These are phyloP conservation scores for Capsicum pubescens DNA, from an alignment of 257 asterid species.

Conservation along the genomic window DNA sequence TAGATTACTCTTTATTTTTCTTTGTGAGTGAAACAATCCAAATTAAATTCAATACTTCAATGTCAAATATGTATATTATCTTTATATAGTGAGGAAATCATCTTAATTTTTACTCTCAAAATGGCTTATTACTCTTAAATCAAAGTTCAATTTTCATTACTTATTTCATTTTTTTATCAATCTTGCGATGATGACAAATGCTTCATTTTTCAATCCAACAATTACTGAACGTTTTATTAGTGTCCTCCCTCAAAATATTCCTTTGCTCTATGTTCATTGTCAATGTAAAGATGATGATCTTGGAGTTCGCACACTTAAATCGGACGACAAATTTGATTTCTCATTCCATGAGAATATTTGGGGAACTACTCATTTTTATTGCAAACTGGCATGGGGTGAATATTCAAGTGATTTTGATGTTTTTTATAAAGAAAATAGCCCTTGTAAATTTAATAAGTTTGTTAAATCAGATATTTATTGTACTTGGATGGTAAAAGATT, in stretches of 20 bases:
- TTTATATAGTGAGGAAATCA: no score
- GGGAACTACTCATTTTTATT: background rate
- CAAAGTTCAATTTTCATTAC: no score
- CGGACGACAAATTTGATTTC: background rate
- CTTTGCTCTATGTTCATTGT: background rate
- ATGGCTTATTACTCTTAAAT: no score
- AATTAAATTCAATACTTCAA: no score
- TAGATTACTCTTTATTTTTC: no score
- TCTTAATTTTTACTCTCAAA: no score
- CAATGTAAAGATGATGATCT: background rate
- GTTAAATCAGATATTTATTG: background rate
- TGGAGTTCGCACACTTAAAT: background rate
- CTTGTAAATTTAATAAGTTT: background rate
- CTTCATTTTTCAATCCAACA: background rate
- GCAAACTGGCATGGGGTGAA: background rate
- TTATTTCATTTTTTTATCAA: no score
- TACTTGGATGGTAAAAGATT: background rate
- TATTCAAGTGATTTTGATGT: background rate
- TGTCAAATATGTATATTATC: no score
- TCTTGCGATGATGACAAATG: background rate
- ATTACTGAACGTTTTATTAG: background rate
- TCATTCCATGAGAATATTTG: background rate
- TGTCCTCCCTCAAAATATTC: background rate
- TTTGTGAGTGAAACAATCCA: no score
- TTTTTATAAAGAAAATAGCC: background rate